Evolutionary conservation across 805 yeast genomes (phyloP), one percentile per base, ranked within the genome.

Genomic region (Brettanomyces bruxellensis): DNA sequence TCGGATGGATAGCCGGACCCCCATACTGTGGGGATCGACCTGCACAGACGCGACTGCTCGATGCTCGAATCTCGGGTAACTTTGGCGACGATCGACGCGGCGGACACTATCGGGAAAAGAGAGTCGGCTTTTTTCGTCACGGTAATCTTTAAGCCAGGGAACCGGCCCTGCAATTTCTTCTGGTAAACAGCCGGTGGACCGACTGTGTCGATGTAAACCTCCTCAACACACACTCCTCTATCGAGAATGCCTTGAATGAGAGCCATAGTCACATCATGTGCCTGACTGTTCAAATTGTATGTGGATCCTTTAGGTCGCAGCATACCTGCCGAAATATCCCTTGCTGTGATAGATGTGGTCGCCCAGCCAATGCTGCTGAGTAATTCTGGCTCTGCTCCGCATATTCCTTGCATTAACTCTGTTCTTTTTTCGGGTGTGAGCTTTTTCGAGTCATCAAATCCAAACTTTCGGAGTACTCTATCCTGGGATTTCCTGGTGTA

Each of bases 1-100:
- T 93, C 99, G 3, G 90, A 77, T 0, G 99, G 98, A 62, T 93
- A 93, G 1, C 99, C 99, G 0, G 95, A 86, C 1, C 99, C 99
- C 67, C 81, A 79, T 11, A 14, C 25, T 5, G 22, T 24, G 11
- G 45, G 51, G 23, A 36, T n/a, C 13, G 23, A 18, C 12, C 30
- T 14, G 11, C 49, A 44, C n/a, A 37, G 40, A 2, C 38, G 12
- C 11, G 58, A 46, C 40, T 53, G 53, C 25, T 48, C 38, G 44
- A 61, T 49, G 47, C 52, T 56, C 34, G 59, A 51, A 61, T 93
- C 99, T 58, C 99, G 75, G 0, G 98, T 89, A 5, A 93, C 99
- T 60, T 93, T 93, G 8, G 99, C 99, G 41, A 90, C 90, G 42
- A 93, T 86, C 22, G 95, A 84, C 0, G 99, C 99, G 1, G 95